phyloP scores from a whole-genome alignment of 1,139 yeast species.

The Spathaspora sp. region DNA sequence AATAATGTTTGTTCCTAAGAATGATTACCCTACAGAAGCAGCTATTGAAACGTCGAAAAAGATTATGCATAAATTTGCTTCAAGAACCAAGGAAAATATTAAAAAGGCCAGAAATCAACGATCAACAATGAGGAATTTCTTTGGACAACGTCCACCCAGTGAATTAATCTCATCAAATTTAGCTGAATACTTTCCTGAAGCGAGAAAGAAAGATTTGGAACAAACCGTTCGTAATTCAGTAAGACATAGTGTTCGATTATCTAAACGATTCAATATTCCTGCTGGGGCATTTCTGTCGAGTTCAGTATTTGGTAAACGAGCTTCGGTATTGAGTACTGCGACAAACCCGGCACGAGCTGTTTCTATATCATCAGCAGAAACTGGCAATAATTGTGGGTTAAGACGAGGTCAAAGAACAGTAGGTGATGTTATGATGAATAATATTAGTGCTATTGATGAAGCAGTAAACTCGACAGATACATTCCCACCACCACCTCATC shows the following conservation, averaged over 20 bases:
- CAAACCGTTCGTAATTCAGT: conserved; percentile 84
- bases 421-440: conserved; percentile 67
- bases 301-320: conserved; percentile 23
- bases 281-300: conserved; percentile 15
- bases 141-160: conserved; percentile 92
- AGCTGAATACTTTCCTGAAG: conserved; percentile 89
- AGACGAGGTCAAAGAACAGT: conserved; percentile 46
- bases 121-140: conserved; percentile 52
- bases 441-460: conserved; percentile 58
- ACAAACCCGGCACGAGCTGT: conserved; percentile 22
- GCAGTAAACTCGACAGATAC: conserved; percentile 38
- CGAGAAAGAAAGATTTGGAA: conserved; percentile 69
- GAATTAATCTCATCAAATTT: conserved; percentile 87
- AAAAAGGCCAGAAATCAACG: conserved; percentile 5
- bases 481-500: conserved; percentile 8
- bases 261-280: conserved; percentile 37
- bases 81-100: conserved; percentile 5
- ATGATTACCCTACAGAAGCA: conserved; percentile 61
- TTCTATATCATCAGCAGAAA: conserved; percentile 25
- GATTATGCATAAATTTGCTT: conserved; percentile 36
- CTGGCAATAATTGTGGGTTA: conserved; percentile 3
- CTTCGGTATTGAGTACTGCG: conserved; percentile 24
- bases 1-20: conserved; percentile 65
- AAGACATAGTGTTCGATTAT: conserved; percentile 66
- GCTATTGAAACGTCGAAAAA: conserved; percentile 63